Conservation (phyloP, 164 flowering plant genomes). For the Vitis labrusca region DNA sequence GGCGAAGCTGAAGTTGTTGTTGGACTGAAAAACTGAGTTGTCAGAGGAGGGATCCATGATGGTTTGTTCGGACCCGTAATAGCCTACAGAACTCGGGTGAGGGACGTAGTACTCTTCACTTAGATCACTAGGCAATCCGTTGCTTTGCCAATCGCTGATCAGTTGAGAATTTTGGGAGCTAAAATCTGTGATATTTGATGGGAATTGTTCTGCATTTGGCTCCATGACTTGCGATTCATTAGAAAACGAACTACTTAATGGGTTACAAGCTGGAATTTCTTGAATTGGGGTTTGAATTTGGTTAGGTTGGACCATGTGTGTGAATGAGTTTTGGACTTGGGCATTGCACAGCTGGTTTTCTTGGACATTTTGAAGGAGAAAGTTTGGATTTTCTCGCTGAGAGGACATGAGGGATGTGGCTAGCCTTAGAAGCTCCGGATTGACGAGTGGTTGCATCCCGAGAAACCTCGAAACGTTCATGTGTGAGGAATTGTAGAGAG, state of each 20-base stretch:
- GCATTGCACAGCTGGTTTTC: constrained; percentile 12
- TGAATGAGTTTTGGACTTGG: constrained; percentile 9
- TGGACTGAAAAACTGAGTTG: constrained; percentile 24
- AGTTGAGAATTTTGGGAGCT: constrained; percentile 22
- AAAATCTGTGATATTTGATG: constrained; percentile 18
- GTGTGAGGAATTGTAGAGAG: constrained; percentile 45
- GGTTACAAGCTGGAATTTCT: constrained; percentile 11
- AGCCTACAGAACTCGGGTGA: constrained; percentile 7
- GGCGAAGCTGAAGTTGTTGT: constrained; percentile 24
- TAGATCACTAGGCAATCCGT: constrained; percentile 17
- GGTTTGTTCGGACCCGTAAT: constrained; percentile 18
- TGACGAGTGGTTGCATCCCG: constrained; percentile 49
- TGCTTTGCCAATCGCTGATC: constrained; percentile 34
- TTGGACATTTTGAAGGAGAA: constrained; percentile 32
- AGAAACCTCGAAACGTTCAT: constrained; percentile 51
- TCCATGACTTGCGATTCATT: constrained; percentile 10
- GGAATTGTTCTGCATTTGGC: constrained; percentile 23
- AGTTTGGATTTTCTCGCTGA: constrained; percentile 27
- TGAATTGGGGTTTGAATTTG: constrained; percentile 9
- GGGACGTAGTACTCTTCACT: constrained; percentile 19
- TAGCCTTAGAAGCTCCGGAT: constrained; percentile 59
- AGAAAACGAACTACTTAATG: constrained; percentile 8
- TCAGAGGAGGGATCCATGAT: constrained; percentile 22
- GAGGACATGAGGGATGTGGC: constrained; percentile 49
- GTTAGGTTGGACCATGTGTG: neutral